Evolutionary conservation across 2,329 filamentous ascomycete genomes (phyloP), one percentile per base, ranked within the genome.

Genomic region (Verticillium klebahnii): DNA sequence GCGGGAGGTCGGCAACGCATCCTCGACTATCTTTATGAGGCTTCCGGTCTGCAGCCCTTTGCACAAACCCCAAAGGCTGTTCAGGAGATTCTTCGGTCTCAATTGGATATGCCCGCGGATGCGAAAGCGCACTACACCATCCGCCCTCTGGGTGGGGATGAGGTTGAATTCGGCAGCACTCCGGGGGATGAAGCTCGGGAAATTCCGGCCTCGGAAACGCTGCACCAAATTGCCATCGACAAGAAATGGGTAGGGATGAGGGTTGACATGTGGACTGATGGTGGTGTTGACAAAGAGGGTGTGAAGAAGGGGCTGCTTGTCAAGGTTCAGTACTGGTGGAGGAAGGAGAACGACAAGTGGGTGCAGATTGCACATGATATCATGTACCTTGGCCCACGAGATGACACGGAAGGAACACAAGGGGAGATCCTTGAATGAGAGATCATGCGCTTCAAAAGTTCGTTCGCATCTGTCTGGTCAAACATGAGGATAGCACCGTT

Each of bases 261-360:
- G 39, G 70, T 71, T 3, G 69, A 72, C 54, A 56, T 72, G 34
- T 72, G 71, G 71, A 64, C 66, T 25, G 69, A 69, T 3, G 58
- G 54, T 3, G 39, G 19, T 5, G 54, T 34, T 9, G 36, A 25
- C n/a, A 14, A 5, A 5, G 36, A 40, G 14, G 60, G 45, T 4
- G 25, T 25, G 14, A 63, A 57, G 3, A 15, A 37, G 31, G 54
- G 62, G 50, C 52, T 68, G 15, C 17, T 73, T 36, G 66, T 71
- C 12, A 72, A 73, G 45, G 69, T 71, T 15, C 67, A 71, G 52
- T 73, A 73, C 36, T 72, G 70, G 71, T 73, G 68, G 70, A 67
- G 62, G 36, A 61, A 64, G 58, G 69, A 72, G 17, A 34, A 56
- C 0, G 64, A 32, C 0, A 59, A 57, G 7, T 69, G 68, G 62